phyloP scores from a whole-genome alignment of 148 eudicot genomes.

The Pharnaceum exiguum region DNA sequence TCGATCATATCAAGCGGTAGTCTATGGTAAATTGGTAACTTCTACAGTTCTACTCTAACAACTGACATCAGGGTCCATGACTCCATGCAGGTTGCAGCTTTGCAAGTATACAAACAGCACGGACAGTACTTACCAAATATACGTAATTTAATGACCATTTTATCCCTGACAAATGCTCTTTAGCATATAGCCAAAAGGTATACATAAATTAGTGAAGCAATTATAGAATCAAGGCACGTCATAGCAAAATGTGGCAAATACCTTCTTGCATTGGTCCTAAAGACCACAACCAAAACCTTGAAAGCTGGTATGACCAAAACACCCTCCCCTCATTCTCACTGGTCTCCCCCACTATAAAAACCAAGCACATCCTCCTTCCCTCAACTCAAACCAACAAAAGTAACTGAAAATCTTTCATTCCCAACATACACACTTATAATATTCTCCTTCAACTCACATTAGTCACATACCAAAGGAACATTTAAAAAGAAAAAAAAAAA shows the following conservation, averaged over 20 bases:
- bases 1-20: too few species aligned
- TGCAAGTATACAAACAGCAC: too few species aligned
- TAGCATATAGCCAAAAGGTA: too few species aligned
- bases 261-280: slow-evolving; percentile 11
- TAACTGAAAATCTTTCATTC: neutral
- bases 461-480: neutral
- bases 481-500: neutral
- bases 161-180: too few species aligned
- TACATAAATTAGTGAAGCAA: too few species aligned
- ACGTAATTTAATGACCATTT: too few species aligned
- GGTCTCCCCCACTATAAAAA: slow-evolving; percentile 13
- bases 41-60: too few species aligned
- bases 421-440: neutral
- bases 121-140: too few species aligned
- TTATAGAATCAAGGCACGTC: neutral
- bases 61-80: too few species aligned
- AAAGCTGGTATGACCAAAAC: slow-evolving; percentile 1
- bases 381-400: neutral
- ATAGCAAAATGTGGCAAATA: neutral
- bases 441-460: neutral
- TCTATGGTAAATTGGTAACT: too few species aligned
- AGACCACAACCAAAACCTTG: too few species aligned
- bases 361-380: neutral
- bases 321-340: slow-evolving; percentile 5
- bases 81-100: too few species aligned